A percentile compares a stretch with the other conserved stretches of the same genome.
Evolutionary conservation across 208 protist species (phyloP).

Genomic region (Trypanosoma rangeli): DNA sequence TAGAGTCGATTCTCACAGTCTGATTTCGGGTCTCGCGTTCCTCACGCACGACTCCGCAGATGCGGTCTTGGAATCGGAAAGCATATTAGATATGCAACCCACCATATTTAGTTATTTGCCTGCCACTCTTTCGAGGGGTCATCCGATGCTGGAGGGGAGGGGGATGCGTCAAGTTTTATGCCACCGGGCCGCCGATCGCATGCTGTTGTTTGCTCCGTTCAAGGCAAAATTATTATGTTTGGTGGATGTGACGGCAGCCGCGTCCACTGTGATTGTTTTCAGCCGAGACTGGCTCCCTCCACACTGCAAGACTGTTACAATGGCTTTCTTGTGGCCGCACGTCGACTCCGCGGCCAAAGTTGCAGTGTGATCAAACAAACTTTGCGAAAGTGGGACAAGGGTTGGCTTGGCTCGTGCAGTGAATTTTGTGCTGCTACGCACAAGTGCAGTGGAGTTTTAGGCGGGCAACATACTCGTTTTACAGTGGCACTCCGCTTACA

Average conservation of each 20-base stretch:
- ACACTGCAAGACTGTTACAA: slow-evolving; percentile 7
- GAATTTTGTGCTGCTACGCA: too few species aligned
- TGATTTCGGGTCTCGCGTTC: not conserved
- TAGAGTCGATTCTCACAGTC: not conserved
- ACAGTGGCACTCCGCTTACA: too few species aligned
- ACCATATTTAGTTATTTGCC: not conserved
- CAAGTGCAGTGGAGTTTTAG: too few species aligned
- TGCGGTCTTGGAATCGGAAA: not conserved
- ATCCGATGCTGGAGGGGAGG: not conserved
- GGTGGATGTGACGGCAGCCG: slow-evolving; percentile 17
- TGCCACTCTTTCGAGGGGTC: not conserved
- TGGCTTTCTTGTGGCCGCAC: slow-evolving; percentile 2
- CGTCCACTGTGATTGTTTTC: slow-evolving; percentile 15
- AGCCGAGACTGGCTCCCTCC: not conserved
- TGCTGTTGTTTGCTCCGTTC: slow-evolving; percentile 3
- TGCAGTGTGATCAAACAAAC: not conserved
- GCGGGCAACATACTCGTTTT: too few species aligned
- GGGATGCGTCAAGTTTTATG: not conserved
- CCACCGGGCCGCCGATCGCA: slow-evolving; percentile 11
- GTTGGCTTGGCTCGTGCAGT: too few species aligned
- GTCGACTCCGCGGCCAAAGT: not conserved
- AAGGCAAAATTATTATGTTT: slow-evolving; percentile 18
- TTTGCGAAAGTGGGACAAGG: too few species aligned
- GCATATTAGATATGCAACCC: not conserved
- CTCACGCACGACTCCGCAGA: not conserved